Evolutionary conservation across 108 stramenopile species (phyloP).

Genomic region (Pseudonitzschia multiseries): DNA sequence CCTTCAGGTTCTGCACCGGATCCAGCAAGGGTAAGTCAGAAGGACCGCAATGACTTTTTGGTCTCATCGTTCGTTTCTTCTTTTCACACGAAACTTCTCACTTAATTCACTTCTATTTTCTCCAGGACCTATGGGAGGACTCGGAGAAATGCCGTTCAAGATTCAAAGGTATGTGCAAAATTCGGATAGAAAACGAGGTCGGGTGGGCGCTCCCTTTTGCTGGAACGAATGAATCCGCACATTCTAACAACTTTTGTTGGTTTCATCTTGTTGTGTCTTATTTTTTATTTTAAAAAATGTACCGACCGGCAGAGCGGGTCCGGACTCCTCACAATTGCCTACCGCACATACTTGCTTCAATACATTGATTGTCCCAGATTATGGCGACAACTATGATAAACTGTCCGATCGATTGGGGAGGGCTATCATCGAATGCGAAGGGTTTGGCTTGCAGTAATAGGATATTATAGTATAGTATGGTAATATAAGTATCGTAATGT

Average conservation of each 20-base stretch:
- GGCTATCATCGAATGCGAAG: constrained; percentile 81
- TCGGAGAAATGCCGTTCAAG: constrained; percentile 81
- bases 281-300: not conserved
- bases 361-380: constrained; percentile 64
- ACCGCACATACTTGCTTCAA: constrained; percentile 96
- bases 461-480: not conserved
- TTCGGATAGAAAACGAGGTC: no score
- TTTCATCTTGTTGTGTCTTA: not conserved
- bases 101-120: not conserved
- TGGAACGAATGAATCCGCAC: no score
- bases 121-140: constrained; percentile 88
- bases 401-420: constrained; percentile 49
- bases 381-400: constrained; percentile 66
- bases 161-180: constrained; percentile 58
- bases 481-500: no score
- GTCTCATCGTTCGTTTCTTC: not conserved
- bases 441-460: constrained; percentile 63
- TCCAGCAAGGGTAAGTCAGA: constrained; percentile 39
- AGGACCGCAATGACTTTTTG: not conserved
- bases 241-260: no score
- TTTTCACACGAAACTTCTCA: not conserved
- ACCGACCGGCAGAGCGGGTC: constrained; percentile 58
- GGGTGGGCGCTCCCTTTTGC: no score
- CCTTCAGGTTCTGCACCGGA: constrained; percentile 90
- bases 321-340: constrained; percentile 83